phyloP scores from a whole-genome alignment of 1,139 yeast species.

The Yamadazyma mexicana region DNA sequence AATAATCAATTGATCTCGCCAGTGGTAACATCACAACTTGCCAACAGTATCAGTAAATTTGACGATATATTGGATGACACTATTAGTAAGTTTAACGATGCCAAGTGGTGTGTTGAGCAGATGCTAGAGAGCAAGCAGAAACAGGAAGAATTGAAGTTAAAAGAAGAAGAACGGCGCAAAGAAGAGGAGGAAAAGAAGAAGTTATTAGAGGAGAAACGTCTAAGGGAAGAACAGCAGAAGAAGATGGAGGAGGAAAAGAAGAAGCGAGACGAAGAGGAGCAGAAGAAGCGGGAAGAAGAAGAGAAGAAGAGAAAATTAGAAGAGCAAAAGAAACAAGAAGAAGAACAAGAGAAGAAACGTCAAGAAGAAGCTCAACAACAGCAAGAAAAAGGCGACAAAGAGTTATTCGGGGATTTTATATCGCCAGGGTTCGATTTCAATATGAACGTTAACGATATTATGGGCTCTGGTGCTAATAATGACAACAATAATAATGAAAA shows the following conservation, averaged over 20 bases:
- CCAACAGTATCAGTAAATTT: slow-evolving; percentile 36
- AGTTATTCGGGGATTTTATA: slow-evolving; percentile 21
- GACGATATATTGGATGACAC: slow-evolving; percentile 49
- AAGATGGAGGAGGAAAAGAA: slow-evolving; percentile 15
- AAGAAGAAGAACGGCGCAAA: slow-evolving; percentile 39
- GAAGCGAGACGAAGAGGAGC: slow-evolving; percentile 15
- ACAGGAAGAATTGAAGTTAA: slow-evolving; percentile 41
- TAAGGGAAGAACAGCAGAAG: slow-evolving; percentile 13
- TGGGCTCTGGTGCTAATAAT: slow-evolving; percentile 9
- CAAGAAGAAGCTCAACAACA: slow-evolving; percentile 17
- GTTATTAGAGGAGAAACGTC: slow-evolving; percentile 22
- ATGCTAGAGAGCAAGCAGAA: slow-evolving; percentile 44
- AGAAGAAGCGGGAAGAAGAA: slow-evolving; percentile 19
- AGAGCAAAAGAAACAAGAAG: slow-evolving; percentile 16
- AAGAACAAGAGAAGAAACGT: slow-evolving; percentile 16
- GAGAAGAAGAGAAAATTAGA: slow-evolving; percentile 19
- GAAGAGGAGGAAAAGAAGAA: slow-evolving; percentile 16
- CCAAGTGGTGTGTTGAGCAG: slow-evolving; percentile 48
- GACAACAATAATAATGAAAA: slow-evolving; percentile 1
- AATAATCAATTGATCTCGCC: slow-evolving; percentile 46
- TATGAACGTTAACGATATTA: slow-evolving; percentile 27
- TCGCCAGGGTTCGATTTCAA: slow-evolving; percentile 33
- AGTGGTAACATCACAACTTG: slow-evolving; percentile 40
- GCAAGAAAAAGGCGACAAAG: slow-evolving; percentile 20
- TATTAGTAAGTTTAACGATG: slow-evolving; percentile 43